These are phyloP conservation scores for Talaromyces sp. DNA, from an alignment of 2,329 filamentous ascomycete species.

Conservation along the genomic window DNA sequence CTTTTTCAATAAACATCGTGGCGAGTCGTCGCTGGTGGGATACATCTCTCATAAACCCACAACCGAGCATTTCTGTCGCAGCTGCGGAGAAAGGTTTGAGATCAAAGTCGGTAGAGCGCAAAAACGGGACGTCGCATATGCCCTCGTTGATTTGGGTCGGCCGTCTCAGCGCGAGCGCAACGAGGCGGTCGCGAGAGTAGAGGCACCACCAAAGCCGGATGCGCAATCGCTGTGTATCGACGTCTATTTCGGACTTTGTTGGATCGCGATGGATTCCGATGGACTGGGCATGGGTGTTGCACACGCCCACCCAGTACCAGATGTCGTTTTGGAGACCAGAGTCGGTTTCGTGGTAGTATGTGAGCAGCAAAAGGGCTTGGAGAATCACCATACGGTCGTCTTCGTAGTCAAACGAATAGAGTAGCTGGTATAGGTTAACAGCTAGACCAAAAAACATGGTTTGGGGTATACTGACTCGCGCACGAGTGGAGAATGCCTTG, in stretches of 20 bases:
- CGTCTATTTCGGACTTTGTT: slow-evolving; percentile 62
- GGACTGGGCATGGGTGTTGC: slow-evolving; percentile 79
- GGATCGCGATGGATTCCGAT: slow-evolving; percentile 82
- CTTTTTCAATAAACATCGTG: slow-evolving; percentile 80
- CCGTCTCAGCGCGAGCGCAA: slow-evolving; percentile 82
- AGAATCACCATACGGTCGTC: slow-evolving; percentile 77
- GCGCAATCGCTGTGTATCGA: slow-evolving; percentile 66
- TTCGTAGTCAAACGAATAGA: slow-evolving; percentile 91
- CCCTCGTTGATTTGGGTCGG: slow-evolving; percentile 85
- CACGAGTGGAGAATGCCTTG: slow-evolving; percentile 77
- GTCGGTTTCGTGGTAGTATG: slow-evolving; percentile 89
- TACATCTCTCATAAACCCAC: slow-evolving; percentile 64
- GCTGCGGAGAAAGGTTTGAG: slow-evolving; percentile 60
- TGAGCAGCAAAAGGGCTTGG: slow-evolving; percentile 80
- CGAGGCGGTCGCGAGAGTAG: slow-evolving; percentile 83
- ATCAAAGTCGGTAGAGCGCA: slow-evolving; percentile 74
- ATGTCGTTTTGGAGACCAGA: slow-evolving; percentile 83
- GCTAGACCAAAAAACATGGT: slow-evolving; percentile 7
- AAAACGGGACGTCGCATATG: slow-evolving; percentile 87
- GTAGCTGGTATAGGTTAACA: slow-evolving; percentile 48
- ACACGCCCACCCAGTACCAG: slow-evolving; percentile 92
- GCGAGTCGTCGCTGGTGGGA: slow-evolving; percentile 71
- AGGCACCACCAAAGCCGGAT: slow-evolving; percentile 93
- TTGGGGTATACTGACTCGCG: slow-evolving; percentile 56
- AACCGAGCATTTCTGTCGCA: slow-evolving; percentile 58